Evolutionary conservation across 2,329 filamentous ascomycete species (phyloP).

Genomic region (Ilyonectria robusta): DNA sequence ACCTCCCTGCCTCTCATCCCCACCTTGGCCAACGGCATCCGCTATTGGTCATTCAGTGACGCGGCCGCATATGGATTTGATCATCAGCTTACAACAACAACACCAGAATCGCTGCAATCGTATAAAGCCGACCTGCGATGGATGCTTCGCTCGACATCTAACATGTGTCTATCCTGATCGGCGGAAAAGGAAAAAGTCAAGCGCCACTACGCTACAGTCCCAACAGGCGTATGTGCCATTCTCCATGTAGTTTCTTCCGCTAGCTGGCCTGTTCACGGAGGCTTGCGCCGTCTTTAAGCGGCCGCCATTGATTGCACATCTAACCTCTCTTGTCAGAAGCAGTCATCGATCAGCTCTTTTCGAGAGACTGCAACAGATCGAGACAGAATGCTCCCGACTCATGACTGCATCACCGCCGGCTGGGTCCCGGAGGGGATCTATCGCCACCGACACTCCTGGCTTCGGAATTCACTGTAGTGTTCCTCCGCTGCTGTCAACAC

Average conservation of each 20-base stretch:
- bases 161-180: constrained; percentile 6
- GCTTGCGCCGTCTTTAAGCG: not conserved
- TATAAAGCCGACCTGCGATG: constrained; percentile 12
- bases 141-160: constrained; percentile 1
- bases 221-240: not conserved
- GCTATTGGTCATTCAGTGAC: not conserved
- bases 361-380: constrained; percentile 11
- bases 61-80: too few species aligned
- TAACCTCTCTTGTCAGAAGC: not conserved
- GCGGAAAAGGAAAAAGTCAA: not conserved
- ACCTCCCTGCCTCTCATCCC: not conserved
- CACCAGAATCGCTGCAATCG: constrained; percentile 14
- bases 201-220: not conserved
- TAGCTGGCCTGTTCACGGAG: too few species aligned
- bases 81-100: not conserved
- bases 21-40: too few species aligned
- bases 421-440: too few species aligned
- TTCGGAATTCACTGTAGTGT: too few species aligned
- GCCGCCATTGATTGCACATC: not conserved
- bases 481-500: too few species aligned
- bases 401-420: not conserved
- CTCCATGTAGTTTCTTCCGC: not conserved
- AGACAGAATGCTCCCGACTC: constrained; percentile 1
- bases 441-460: too few species aligned
- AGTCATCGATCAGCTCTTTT: not conserved